A percentile compares a stretch with the other conserved stretches of the same genome.
Conservation (phyloP, 2,329 filamentous ascomycete genomes). For the Catunica adiposa region DNA sequence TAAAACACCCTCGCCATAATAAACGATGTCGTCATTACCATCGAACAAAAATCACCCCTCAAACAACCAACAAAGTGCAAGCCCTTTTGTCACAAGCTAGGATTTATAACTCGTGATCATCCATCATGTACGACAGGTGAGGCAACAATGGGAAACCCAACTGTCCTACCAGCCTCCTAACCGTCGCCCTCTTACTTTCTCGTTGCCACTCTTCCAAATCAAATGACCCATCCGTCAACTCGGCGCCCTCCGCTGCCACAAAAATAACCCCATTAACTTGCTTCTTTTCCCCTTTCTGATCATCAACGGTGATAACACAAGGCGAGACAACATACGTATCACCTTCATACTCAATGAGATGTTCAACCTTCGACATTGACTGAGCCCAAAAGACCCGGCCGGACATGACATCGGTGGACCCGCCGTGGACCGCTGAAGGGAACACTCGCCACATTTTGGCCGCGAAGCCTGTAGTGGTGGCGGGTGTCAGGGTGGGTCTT, state of each 20-base stretch:
- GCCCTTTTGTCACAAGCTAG: too few relatives aligned
- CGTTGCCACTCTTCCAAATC: conserved; percentile 7
- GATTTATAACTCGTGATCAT: too few relatives aligned
- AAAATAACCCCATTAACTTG: conserved; percentile 1
- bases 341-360: conserved; percentile 7
- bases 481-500: background rate
- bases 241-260: conserved; percentile 5
- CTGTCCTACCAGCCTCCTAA: conserved; percentile 4
- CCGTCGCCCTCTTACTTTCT: conserved; percentile 9
- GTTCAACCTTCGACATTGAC: background rate
- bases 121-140: background rate
- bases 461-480: conserved; percentile 4
- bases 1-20: too few relatives aligned
- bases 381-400: conserved; percentile 2
- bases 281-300: too few relatives aligned
- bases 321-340: conserved; percentile 4
- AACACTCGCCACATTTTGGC: conserved; percentile 13
- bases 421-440: background rate
- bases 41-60: too few relatives aligned
- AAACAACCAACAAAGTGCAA: too few relatives aligned
- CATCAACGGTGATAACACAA: conserved; percentile 3
- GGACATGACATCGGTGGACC: conserved; percentile 1
- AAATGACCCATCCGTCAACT: conserved; percentile 2
- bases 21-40: too few relatives aligned
- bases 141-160: background rate